Conservation (phyloP, 306 rosid species). For the Mucuna pruriens region DNA sequence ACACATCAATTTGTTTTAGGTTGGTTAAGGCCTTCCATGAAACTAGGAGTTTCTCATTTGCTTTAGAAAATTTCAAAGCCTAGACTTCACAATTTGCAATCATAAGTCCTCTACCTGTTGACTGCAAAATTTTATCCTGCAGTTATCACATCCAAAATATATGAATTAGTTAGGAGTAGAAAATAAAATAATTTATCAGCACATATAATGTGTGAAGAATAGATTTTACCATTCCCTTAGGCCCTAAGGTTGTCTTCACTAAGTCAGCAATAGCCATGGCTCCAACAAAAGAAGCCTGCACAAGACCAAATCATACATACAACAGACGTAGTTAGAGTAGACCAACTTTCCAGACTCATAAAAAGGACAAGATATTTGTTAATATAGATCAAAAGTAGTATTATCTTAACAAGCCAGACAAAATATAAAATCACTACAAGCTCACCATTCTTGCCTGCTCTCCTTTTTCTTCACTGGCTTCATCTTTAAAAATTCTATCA, state of each 20-base stretch:
- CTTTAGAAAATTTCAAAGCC: background rate
- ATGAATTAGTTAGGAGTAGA: background rate
- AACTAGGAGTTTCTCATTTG: background rate
- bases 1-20: background rate
- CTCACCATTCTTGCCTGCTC: constrained; percentile 97
- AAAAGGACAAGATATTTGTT: background rate
- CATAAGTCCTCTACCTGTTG: constrained; percentile 86
- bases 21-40: background rate
- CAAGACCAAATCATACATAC: constrained; percentile 5
- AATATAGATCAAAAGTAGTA: background rate
- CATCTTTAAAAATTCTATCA: constrained; percentile 84
- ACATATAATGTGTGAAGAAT: background rate
- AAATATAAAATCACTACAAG: constrained; percentile 3
- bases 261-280: constrained; percentile 96
- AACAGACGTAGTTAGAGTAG: background rate
- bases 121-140: constrained; percentile 94
- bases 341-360: constrained; percentile 1
- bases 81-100: background rate
- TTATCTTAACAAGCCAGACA: constrained; percentile 12
- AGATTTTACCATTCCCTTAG: constrained; percentile 88
- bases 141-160: constrained; percentile 21
- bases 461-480: constrained; percentile 96
- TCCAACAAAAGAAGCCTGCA: constrained; percentile 91
- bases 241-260: constrained; percentile 96
- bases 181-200: background rate